A percentile compares a stretch with the other conserved stretches of the same genome.
These are phyloP conservation scores for Rhodotorula glutinis DNA, from an alignment of 1,284 basidiomycete genomes.

Conservation along the genomic window DNA sequence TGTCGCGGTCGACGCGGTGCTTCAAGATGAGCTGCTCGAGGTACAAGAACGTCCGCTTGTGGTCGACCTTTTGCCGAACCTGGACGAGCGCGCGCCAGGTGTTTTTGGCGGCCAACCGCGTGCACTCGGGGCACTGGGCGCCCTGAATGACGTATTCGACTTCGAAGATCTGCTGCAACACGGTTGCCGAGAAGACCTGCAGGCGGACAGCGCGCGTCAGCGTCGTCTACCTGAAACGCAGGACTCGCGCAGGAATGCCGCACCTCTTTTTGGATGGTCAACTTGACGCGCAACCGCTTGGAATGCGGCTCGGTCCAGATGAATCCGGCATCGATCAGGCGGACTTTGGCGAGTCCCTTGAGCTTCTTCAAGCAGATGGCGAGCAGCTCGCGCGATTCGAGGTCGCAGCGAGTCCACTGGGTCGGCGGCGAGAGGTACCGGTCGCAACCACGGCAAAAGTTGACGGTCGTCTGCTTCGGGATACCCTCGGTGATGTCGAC, in stretches of 20 bases:
- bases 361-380: conserved; percentile 76
- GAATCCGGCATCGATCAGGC: conserved; percentile 93
- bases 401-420: conserved; percentile 79
- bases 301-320: conserved; percentile 99
- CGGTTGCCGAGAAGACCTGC: conserved; percentile 86
- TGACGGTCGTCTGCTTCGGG: conserved; percentile 92
- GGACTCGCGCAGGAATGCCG: conserved; percentile 31
- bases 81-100: conserved; percentile 98
- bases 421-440: conserved; percentile 88
- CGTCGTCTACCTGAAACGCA: neutral
- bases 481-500: conserved; percentile 98
- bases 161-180: conserved; percentile 96
- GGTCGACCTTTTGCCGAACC: conserved; percentile 93
- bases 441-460: conserved; percentile 94
- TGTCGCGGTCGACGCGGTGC: conserved; percentile 95
- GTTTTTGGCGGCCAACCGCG: conserved; percentile 92
- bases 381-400: conserved; percentile 89
- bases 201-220: neutral
- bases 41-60: conserved; percentile 97
- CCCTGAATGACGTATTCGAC: conserved; percentile 94
- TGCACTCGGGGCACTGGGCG: conserved; percentile 91
- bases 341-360: conserved; percentile 89
- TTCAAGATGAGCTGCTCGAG: conserved; percentile 97
- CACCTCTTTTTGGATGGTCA: conserved; percentile 98
- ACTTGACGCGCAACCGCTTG: conserved; percentile 83